phyloP scores from a whole-genome alignment of 1,284 basidiomycete species.

The Porphyrellus sp. region DNA sequence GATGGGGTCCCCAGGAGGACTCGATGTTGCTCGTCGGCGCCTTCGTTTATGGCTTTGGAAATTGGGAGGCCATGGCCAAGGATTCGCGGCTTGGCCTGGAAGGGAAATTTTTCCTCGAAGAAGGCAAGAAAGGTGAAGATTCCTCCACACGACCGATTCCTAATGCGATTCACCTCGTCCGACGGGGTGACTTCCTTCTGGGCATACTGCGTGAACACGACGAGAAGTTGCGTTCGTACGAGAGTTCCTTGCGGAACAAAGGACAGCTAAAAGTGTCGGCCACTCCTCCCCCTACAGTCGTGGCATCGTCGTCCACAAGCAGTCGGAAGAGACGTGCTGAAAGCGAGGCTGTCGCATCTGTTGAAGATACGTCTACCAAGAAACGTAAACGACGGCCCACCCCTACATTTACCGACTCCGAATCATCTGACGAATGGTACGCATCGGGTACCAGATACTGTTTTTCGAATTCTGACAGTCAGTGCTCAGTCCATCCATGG shows the following conservation, averaged over 20 bases:
- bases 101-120: conserved; percentile 97
- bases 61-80: conserved; percentile 94
- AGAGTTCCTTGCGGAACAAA: conserved; percentile 66
- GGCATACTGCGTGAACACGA: conserved; percentile 89
- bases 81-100: conserved; percentile 81
- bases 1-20: conserved; percentile 93
- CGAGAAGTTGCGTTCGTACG: conserved; percentile 85
- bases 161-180: conserved; percentile 95
- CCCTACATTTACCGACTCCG: conserved; percentile 89
- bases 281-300: conserved; percentile 64
- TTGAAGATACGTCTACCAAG: conserved; percentile 62
- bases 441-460: conserved; percentile 28
- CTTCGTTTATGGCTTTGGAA: conserved; percentile 92
- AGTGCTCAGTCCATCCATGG: conserved; percentile 82
- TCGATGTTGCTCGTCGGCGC: conserved; percentile 93
- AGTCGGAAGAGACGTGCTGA: conserved; percentile 71
- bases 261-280: conserved; percentile 62
- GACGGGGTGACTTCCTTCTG: conserved; percentile 92
- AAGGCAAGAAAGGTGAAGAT: conserved; percentile 88
- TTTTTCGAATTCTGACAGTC: conserved; percentile 2
- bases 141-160: conserved; percentile 81
- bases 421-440: conserved; percentile 84
- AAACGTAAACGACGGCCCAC: conserved; percentile 86
- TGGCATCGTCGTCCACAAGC: conserved; percentile 61
- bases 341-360: conserved; percentile 76